Percentiles rank a stretch among this genome's conserved stretches.
Conservation (phyloP, 148 eudicot species). For the Talinum fruticosum region DNA sequence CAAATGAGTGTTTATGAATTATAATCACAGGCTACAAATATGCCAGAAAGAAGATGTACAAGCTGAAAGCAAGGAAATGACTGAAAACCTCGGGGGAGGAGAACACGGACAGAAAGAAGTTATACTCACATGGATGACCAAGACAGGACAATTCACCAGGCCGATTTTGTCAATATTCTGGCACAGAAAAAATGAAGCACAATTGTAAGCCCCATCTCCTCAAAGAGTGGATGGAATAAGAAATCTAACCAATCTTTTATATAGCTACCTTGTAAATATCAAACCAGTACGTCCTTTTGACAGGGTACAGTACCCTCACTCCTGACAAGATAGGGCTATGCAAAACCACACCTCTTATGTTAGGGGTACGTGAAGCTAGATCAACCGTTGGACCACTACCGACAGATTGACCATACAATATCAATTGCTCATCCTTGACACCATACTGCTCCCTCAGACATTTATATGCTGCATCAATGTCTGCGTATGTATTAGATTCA, state of each 20-base stretch:
- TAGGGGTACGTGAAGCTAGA: slow-evolving; percentile 81
- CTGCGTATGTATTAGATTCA: slow-evolving; percentile 95
- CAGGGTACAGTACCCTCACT: slow-evolving; percentile 79
- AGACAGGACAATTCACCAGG: slow-evolving; percentile 74
- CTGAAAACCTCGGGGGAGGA: too few relatives aligned
- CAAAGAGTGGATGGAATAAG: neutral
- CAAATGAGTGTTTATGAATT: neutral
- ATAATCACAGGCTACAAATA: neutral
- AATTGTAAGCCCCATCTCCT: neutral
- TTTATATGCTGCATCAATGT: slow-evolving; percentile 87
- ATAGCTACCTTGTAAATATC: slow-evolving; percentile 91
- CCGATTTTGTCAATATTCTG: slow-evolving; percentile 91
- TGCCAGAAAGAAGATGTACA: neutral
- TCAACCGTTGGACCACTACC: slow-evolving; percentile 95
- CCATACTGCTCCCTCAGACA: slow-evolving; percentile 88
- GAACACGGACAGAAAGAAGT: too few relatives aligned
- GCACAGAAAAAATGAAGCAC: slow-evolving; percentile 15
- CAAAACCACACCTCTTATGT: slow-evolving; percentile 85
- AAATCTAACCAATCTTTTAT: neutral
- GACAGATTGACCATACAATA: slow-evolving; percentile 86
- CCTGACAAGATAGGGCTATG: slow-evolving; percentile 95
- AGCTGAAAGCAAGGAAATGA: neutral
- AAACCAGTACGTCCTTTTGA: slow-evolving; percentile 82
- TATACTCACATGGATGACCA: slow-evolving; percentile 79
- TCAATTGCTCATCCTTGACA: slow-evolving; percentile 76